phyloP scores from a whole-genome alignment of 345 rosid genomes.

The Populus ilicifolia region DNA sequence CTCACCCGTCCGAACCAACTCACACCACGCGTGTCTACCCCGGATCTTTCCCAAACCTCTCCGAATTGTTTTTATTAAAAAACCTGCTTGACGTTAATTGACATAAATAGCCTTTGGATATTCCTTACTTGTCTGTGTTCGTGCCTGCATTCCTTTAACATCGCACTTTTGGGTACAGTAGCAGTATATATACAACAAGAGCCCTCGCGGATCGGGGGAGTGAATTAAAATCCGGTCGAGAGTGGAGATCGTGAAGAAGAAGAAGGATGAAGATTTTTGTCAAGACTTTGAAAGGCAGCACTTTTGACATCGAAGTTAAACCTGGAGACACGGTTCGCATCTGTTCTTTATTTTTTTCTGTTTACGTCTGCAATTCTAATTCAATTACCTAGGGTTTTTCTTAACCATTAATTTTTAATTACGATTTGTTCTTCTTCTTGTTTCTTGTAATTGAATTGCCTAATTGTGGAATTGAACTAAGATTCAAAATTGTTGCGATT shows the following conservation, averaged over 20 bases:
- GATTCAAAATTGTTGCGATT: not conserved
- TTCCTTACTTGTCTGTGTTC: conserved; percentile 2
- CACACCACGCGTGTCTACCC: not conserved
- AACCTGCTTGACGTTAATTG: not conserved
- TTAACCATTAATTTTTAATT: no score
- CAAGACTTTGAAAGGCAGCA: conserved; percentile 67
- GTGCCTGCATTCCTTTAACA: not conserved
- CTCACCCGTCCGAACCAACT: not conserved
- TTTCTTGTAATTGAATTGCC: not conserved
- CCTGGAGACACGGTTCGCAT: conserved; percentile 50
- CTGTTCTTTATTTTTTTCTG: not conserved
- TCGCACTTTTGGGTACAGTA: not conserved
- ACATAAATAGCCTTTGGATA: conserved; percentile 11
- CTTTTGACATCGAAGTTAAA: conserved; percentile 66
- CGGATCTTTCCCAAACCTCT: not conserved
- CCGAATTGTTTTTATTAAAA: no score
- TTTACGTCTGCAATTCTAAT: not conserved
- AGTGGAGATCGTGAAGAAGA: conserved; percentile 14
- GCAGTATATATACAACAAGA: not conserved
- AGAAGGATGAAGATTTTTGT: conserved; percentile 67
- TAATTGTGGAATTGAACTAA: not conserved
- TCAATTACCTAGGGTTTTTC: not conserved
- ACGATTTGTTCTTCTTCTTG: not conserved
- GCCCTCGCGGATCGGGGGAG: not conserved
- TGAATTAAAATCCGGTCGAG: not conserved